Percentiles rank a stretch among this genome's conserved stretches.
Evolutionary conservation across 768 basidiomycete species (phyloP).

Genomic region (Suillus subalutaceus): DNA sequence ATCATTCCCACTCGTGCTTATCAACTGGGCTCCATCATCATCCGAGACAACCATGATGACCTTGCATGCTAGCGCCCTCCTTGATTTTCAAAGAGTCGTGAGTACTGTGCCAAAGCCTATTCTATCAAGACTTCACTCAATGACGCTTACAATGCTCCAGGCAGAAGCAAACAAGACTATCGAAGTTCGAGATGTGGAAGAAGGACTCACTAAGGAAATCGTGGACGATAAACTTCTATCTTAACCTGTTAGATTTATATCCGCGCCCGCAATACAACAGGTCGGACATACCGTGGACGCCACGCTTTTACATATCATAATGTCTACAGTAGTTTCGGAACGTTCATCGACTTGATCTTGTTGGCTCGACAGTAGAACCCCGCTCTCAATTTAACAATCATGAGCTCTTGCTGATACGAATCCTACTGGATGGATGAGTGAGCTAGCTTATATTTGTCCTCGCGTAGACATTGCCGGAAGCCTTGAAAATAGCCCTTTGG

Average conservation of each 20-base stretch:
- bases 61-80: constrained; percentile 79
- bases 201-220: constrained; percentile 72
- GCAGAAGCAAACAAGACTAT: constrained; percentile 79
- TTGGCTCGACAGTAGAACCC: neutral
- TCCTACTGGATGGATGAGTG: neutral
- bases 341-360: neutral
- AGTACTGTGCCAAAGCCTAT: constrained; percentile 28
- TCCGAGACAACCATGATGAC: constrained; percentile 79
- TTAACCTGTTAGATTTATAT: constrained; percentile 11
- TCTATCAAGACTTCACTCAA: neutral
- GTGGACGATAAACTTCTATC: constrained; percentile 62
- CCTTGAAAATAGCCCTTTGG: no score
- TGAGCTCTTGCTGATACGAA: neutral
- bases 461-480: neutral
- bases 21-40: constrained; percentile 86
- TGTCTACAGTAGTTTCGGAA: neutral
- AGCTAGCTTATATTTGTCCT: neutral
- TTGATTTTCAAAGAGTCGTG: constrained; percentile 81
- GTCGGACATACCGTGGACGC: neutral
- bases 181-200: constrained; percentile 81
- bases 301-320: neutral
- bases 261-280: neutral
- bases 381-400: neutral
- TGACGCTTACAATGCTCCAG: constrained; percentile 39
- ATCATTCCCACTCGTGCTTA: constrained; percentile 81